phyloP scores from a whole-genome alignment of 345 rosid genomes.

The Hypericum perforatum region DNA sequence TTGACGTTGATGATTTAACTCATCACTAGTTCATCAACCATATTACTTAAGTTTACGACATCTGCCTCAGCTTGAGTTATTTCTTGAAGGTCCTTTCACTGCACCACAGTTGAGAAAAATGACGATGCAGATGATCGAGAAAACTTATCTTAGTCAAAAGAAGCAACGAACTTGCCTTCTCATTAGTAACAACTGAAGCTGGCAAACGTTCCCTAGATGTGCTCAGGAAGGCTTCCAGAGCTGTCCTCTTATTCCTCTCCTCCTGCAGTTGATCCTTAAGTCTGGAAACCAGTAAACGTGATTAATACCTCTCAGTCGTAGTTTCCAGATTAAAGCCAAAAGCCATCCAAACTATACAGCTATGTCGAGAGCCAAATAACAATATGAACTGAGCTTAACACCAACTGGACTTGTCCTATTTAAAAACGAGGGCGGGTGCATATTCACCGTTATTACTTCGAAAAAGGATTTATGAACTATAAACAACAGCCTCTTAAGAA shows the following conservation, averaged over 20 bases:
- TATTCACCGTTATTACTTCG: too few species aligned
- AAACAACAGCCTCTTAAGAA: background rate
- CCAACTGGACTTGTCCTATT: too few species aligned
- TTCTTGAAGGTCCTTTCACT: slow-evolving; percentile 59
- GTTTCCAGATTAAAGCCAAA: too few species aligned
- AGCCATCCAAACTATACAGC: too few species aligned
- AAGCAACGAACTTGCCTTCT: slow-evolving; percentile 38
- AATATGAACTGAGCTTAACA: too few species aligned
- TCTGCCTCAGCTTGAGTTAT: slow-evolving; percentile 56
- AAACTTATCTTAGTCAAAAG: slow-evolving; percentile 8
- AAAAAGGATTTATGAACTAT: too few species aligned
- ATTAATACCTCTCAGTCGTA: too few species aligned
- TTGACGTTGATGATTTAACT: slow-evolving; percentile 37
- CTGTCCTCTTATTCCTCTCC: slow-evolving; percentile 53
- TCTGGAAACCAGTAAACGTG: slow-evolving; percentile 54
- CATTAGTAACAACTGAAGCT: slow-evolving; percentile 35
- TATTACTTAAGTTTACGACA: slow-evolving; percentile 33
- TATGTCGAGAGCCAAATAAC: too few species aligned
- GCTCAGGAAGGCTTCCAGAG: slow-evolving; percentile 56
- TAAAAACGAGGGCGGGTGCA: too few species aligned
- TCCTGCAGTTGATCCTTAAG: slow-evolving; percentile 66
- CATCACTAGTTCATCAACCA: slow-evolving; percentile 46
- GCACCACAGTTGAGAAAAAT: slow-evolving; percentile 21
- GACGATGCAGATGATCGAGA: slow-evolving; percentile 10
- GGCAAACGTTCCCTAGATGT: slow-evolving; percentile 28